Evolutionary conservation across 208 protist species (phyloP), one percentile per base, ranked within the genome.

Genomic region (Wallacemonas sp.): DNA sequence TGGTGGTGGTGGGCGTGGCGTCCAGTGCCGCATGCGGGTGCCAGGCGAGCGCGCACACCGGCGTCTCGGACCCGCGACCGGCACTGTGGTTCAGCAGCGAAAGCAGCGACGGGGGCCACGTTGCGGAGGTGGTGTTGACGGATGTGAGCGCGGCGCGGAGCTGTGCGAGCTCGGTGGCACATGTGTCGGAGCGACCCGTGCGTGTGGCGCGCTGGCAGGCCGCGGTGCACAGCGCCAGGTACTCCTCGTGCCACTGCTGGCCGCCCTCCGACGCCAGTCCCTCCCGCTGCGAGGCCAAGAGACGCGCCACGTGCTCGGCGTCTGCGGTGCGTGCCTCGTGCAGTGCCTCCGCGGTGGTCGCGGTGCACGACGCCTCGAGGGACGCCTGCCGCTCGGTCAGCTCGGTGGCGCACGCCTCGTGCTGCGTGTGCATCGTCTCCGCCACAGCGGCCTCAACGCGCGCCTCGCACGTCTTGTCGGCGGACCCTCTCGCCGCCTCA

Each of bases 1-100:
- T 39, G 36, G 36, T 39, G 36, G 36, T 39, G 36, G 36, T 12
- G 36, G n/a, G n/a, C n/a, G n/a, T n/a, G n/a, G n/a, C n/a, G n/a
- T n/a, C n/a, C n/a, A n/a, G n/a, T n/a, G n/a, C n/a, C n/a, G n/a
- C n/a, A n/a, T n/a, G n/a, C n/a, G n/a, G n/a, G n/a, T n/a, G n/a
- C 52, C 52, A 59, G n/a, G 52, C 52, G 8, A 59, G 52, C 20
- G n/a, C 52, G 39, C 52, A 59, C 31, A 41, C 52, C 4, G 52
- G 52, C 5, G n/a, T 1, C 11, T 32, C 16, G n/a, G 42, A 41
- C 10, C 10, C 36, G 14, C 36, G 36, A 41, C 36, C 36, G 10
- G 36, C 7, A 14, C 10, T 16, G 36, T 41, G 36, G 36, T 41
- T 41, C 36, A 41, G 36, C 10, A 41, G 36, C 36, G 7, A 14